phyloP scores from a whole-genome alignment of 768 basidiomycete genomes.

The Auriscalpium orientale region DNA sequence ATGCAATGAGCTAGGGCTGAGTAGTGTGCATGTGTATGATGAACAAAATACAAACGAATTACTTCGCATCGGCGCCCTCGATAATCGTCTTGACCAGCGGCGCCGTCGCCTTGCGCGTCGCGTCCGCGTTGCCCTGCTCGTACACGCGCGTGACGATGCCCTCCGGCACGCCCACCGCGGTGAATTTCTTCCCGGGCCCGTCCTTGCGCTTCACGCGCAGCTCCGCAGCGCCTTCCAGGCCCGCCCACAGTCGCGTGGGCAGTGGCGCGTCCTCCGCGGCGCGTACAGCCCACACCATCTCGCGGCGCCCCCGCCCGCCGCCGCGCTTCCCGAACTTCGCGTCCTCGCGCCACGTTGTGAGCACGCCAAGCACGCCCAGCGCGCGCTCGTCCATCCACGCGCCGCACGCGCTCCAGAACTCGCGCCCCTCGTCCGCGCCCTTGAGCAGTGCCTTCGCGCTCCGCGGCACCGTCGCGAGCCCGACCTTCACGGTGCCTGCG shows the following conservation, averaged over 20 bases:
- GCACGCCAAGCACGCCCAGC: conserved; percentile 66
- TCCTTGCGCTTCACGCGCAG: conserved; percentile 41
- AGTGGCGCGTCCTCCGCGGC: conserved; percentile 32
- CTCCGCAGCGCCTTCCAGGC: conserved; percentile 48
- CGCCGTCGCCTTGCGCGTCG: conserved; percentile 12
- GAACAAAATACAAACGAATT: not conserved
- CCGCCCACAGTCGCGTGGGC: conserved; percentile 43
- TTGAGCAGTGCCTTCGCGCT: conserved; percentile 50
- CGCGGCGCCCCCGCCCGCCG: conserved; percentile 53
- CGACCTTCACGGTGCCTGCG: conserved; percentile 45
- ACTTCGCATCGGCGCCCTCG: not conserved
- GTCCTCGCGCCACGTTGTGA: conserved; percentile 59
- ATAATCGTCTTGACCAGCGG: conserved; percentile 5
- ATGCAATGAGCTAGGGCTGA: no score
- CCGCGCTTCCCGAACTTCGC: conserved; percentile 36
- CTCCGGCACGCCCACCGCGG: conserved; percentile 19
- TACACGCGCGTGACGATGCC: conserved; percentile 2
- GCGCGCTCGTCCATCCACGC: conserved; percentile 60
- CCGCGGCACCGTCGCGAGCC: conserved; percentile 78
- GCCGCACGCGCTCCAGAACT: conserved; percentile 32
- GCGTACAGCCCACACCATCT: conserved; percentile 60
- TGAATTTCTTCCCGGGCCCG: conserved; percentile 15
- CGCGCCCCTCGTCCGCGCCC: conserved; percentile 31
- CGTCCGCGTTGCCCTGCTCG: conserved; percentile 8
- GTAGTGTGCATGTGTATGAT: no score